Evolutionary conservation across 495 filamentous ascomycete genomes (phyloP), one percentile per base, ranked within the genome.

Genomic region (Amorphotheca resinae): DNA sequence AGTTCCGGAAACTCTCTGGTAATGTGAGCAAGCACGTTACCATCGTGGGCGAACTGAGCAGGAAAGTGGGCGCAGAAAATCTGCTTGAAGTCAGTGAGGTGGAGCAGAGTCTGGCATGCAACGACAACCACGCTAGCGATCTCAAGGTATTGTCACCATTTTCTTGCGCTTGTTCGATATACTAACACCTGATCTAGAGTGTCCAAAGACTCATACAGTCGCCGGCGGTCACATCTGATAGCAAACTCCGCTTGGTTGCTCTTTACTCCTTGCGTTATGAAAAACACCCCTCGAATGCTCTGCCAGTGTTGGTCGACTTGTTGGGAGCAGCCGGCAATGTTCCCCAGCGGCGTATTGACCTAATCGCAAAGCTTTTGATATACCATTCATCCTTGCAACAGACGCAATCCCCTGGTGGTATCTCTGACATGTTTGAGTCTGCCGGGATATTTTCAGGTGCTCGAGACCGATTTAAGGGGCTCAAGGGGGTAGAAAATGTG

Each of bases 11-110:
- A 53, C 79, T 98, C 1, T 93, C 93, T 5, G 88, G 91, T 11
- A 98, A 96, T 54, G 91, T 98, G 36, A 94, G 84, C 69, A 98
- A 98, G 53, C 91, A 98, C 62, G 93, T 98, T 42, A 94, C 91
- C 3, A 65, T 98, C 33, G 91, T 98, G 21, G 82, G 86, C 1
- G 91, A 98, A 59, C 74, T 98, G 18, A 93, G 86, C 60, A 68
- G 89, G 28, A 74, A 81, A 31, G 87, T 96, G 15, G 84, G 77
- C 2, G 77, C 79, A 42, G 84, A 98, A 30, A 82, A 73, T 48
- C 65, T 98, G 6, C 69, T 98, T 8, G 89, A 96, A 60, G 83
- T 93, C 42, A 94, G 87, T 62, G 91, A 98, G 68, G 66, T 95
- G 34, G 91, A 98, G 65, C 91, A 98, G 57, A 93, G 86, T 62